Conservation (phyloP, 768 basidiomycete genomes). For the Amanita pallidorosea region DNA sequence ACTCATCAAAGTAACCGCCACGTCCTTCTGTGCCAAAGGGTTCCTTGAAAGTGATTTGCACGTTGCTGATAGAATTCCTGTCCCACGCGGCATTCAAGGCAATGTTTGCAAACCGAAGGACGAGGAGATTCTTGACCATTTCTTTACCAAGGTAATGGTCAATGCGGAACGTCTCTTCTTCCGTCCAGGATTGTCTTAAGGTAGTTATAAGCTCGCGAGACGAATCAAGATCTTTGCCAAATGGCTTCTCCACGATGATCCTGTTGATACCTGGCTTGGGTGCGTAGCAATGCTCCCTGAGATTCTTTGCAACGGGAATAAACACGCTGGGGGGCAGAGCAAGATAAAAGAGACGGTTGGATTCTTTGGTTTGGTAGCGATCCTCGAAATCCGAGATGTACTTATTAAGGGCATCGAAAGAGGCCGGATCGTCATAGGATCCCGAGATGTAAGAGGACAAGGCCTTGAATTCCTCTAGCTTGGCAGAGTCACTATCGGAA, state of each 20-base stretch:
- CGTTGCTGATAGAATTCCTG: conserved; percentile 91
- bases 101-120: conserved; percentile 91
- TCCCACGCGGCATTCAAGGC: conserved; percentile 88
- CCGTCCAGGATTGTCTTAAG: conserved; percentile 82
- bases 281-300: conserved; percentile 75
- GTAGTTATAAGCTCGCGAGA: conserved; percentile 67
- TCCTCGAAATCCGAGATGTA: conserved; percentile 74
- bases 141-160: conserved; percentile 99
- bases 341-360: conserved; percentile 91
- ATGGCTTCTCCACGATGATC: conserved; percentile 97
- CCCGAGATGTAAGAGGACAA: conserved; percentile 78
- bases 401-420: conserved; percentile 69
- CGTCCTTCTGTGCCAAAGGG: conserved; percentile 99
- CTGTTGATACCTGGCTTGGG: conserved; percentile 65
- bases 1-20: conserved; percentile 99
- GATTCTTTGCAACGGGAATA: conserved; percentile 73
- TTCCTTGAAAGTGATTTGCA: conserved; percentile 99
- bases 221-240: conserved; percentile 88
- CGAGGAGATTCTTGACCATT: conserved; percentile 99
- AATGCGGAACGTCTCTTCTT: conserved; percentile 98
- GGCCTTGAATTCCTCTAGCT: conserved; percentile 78
- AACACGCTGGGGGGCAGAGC: conserved; percentile 98
- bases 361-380: conserved; percentile 46
- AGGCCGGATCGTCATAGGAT: conserved; percentile 74
- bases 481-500: conserved; percentile 47